A percentile compares a stretch with the other conserved stretches of the same genome.
Conservation (phyloP, 306 rosid genomes). For the Ammopiptanthus mongolicus region DNA sequence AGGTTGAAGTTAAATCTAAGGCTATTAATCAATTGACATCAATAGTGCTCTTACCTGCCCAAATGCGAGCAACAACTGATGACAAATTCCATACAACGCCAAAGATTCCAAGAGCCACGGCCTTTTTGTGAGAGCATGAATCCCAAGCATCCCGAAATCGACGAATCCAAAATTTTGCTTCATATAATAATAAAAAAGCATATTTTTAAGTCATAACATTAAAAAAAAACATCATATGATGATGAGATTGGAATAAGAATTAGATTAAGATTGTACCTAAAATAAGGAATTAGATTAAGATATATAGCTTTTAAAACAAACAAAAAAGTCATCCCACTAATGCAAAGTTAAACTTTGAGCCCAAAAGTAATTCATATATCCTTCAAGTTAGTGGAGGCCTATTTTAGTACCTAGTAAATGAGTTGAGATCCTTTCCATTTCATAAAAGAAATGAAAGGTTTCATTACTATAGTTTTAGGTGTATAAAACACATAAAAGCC, state of each 20-base stretch:
- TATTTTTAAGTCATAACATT: neutral
- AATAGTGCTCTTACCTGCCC: constrained; percentile 60
- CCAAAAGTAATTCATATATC: neutral
- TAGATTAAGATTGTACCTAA: no score
- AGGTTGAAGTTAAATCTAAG: neutral
- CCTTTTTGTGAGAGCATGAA: constrained; percentile 68
- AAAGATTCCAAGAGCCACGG: constrained; percentile 37
- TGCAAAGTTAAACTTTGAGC: neutral
- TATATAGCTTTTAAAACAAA: neutral
- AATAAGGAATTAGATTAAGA: neutral
- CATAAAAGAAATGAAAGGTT: no score
- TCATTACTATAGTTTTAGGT: no score
- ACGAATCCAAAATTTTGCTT: constrained; percentile 57
- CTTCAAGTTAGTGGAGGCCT: neutral
- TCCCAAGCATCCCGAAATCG: constrained; percentile 66
- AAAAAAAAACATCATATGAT: neutral
- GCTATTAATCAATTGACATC: neutral
- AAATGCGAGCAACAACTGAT: constrained; percentile 59
- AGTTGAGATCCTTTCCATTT: no score
- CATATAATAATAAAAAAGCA: neutral
- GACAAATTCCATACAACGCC: constrained; percentile 62
- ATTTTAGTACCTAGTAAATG: neutral
- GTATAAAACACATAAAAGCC: no score
- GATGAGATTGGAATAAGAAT: neutral
- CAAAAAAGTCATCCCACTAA: neutral